Base-by-base conservation (phyloP, 139 green algal species). In the Chlamydomonas schloesseri region DNA sequence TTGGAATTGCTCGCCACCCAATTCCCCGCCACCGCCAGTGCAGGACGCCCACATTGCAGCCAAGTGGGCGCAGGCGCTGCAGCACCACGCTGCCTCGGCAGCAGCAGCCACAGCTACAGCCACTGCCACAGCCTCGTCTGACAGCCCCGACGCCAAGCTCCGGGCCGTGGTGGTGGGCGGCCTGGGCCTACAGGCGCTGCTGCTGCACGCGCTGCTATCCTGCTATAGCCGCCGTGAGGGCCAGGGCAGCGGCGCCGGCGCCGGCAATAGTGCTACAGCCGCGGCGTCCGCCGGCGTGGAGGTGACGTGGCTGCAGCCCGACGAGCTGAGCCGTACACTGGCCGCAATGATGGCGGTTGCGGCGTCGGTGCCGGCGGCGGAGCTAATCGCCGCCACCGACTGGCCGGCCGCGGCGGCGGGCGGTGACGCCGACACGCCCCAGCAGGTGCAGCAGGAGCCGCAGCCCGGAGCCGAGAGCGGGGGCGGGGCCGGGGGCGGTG, bases 301-400 rank as follows among this genome's bases (percentile, higher is more conserved):
- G 26, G 37, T 74, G 0, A 47, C 6, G 29, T 84, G 64, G 78
- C 17, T 84, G 5, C 78, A 84, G 17, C 18, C 21, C 17, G 64
- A 84, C 65, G 78, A 84, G 64, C 64, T 84, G n/a, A 67, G 64
- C 64, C 78, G 78, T 24, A 53, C 31, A 1, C 42, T 84, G 17
- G 64, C n/a, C 29, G 78, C 64, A 29, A 65, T 75, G 42, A 67
- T 75, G 64, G 64, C 78, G 78, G 78, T 42, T 65, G 64, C 78
- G 42, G 64, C 78, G 78, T 65, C 64, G 8, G 15, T 84, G 78
- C 29, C 42, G 37, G 6, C 31, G 34, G 31, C 42, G 46, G n/a
- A 84, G 28, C 28, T 84, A 46, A 29, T 20, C 18, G 64, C 50
- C 47, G n/a, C 65, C 20, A 74, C 33, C 29, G 78, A 46, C 64